A percentile compares a stretch with the other conserved stretches of the same genome.
Conservation (phyloP, 192 early-diverging fungal genomes). For the Coemansia sp. region DNA sequence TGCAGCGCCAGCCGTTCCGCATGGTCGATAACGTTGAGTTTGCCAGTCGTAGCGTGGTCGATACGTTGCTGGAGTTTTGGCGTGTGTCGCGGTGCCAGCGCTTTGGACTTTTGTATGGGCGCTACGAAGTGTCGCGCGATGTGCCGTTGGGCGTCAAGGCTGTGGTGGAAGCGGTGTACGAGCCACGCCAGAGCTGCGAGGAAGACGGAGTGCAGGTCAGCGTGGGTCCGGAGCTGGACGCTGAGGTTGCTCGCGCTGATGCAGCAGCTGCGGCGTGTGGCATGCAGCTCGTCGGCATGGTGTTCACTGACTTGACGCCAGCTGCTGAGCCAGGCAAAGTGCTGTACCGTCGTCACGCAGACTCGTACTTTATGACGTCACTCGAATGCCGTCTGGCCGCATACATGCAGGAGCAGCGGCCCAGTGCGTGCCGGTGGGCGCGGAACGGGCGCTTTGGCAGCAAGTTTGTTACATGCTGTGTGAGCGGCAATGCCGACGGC, state of each 20-base stretch:
- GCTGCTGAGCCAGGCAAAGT: constrained; percentile 77
- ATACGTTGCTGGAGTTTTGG: constrained; percentile 86
- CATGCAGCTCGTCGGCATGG: constrained; percentile 77
- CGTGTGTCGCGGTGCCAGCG: constrained; percentile 81
- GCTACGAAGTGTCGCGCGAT: constrained; percentile 83
- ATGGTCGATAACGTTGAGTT: constrained; percentile 98
- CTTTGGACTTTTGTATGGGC: constrained; percentile 92
- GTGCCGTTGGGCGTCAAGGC: constrained; percentile 96
- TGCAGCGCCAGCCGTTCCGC: constrained; percentile 87
- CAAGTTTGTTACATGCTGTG: constrained; percentile 92
- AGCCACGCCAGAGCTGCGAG: constrained; percentile 83
- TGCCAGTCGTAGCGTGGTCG: constrained; percentile 73
- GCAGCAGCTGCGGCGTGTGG: constrained; percentile 68
- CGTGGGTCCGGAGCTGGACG: constrained; percentile 60
- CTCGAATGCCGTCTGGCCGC: constrained; percentile 86
- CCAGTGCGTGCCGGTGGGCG: constrained; percentile 70
- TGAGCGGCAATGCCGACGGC: constrained; percentile 86
- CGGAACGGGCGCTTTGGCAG: constrained; percentile 78
- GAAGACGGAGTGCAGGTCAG: constrained; percentile 69
- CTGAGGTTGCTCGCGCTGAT: constrained; percentile 52
- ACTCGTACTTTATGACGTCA: constrained; percentile 91
- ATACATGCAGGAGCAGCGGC: constrained; percentile 75
- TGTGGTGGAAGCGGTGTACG: constrained; percentile 90
- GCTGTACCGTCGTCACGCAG: constrained; percentile 81
- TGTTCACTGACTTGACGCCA: constrained; percentile 93